phyloP scores from a whole-genome alignment of 305 asterid species.

The Fraxinus platypoda region DNA sequence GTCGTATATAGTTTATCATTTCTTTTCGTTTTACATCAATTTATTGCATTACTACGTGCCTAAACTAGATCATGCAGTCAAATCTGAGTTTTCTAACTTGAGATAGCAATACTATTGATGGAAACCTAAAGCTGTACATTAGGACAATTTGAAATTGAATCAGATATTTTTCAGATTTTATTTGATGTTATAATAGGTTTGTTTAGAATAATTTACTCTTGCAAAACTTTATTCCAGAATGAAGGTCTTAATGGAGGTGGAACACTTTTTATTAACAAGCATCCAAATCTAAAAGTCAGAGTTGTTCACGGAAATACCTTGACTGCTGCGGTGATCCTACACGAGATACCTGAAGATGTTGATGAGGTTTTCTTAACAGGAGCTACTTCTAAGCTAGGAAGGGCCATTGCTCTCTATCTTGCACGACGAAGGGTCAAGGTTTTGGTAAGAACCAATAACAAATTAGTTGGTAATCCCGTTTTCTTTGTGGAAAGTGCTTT shows the following conservation, averaged over 20 bases:
- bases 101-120: neutral
- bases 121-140: neutral
- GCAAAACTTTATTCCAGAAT: constrained; percentile 39
- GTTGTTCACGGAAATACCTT: constrained; percentile 96
- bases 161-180: neutral
- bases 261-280: constrained; percentile 67
- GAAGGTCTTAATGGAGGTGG: constrained; percentile 91
- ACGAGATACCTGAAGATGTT: constrained; percentile 62
- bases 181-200: neutral
- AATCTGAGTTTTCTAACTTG: neutral
- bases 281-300: constrained; percentile 72
- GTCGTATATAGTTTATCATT: neutral
- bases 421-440: constrained; percentile 56
- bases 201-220: neutral
- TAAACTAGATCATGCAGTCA: neutral
- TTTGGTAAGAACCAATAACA: constrained; percentile 44
- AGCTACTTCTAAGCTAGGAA: constrained; percentile 86
- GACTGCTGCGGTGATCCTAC: constrained; percentile 82
- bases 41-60: neutral
- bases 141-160: neutral
- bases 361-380: constrained; percentile 78
- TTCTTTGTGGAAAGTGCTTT: neutral
- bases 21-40: neutral
- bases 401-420: constrained; percentile 80
- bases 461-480: neutral